These are phyloP conservation scores for Orobanche coerulescens DNA, from an alignment of 257 asterid species.

Conservation along the genomic window DNA sequence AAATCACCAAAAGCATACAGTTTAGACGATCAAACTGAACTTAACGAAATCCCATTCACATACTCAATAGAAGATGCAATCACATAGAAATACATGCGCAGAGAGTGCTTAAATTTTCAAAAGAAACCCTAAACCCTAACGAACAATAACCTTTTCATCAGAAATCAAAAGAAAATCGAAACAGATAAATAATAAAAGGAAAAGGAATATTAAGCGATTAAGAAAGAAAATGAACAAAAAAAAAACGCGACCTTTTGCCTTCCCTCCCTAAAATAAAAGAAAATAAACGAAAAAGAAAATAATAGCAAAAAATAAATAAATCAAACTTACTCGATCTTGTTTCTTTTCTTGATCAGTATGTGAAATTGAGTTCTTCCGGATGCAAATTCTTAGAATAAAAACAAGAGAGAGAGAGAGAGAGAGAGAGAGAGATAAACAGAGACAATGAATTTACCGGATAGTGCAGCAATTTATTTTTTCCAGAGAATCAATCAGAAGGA, in stretches of 20 bases:
- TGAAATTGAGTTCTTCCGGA: background rate
- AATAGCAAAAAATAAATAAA: background rate
- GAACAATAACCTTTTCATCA: background rate
- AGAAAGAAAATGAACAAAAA: background rate
- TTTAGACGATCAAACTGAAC: conserved; percentile 3
- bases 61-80: background rate
- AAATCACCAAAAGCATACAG: background rate
- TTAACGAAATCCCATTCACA: conserved; percentile 6
- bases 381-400: background rate
- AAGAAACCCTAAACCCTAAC: conserved; percentile 18
- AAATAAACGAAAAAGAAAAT: background rate
- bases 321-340: background rate
- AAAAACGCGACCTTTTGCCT: background rate
- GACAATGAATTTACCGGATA: too few species aligned
- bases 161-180: background rate
- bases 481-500: too few species aligned
- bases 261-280: background rate
- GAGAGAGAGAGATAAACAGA: too few species aligned
- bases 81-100: background rate
- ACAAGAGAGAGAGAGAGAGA: too few species aligned
- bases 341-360: background rate
- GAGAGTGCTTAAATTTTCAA: background rate
- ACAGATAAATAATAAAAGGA: background rate
- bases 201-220: background rate
- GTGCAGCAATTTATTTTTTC: too few species aligned